phyloP scores from a whole-genome alignment of 257 asterid genomes.

The Fraxinus pennsylvanica region DNA sequence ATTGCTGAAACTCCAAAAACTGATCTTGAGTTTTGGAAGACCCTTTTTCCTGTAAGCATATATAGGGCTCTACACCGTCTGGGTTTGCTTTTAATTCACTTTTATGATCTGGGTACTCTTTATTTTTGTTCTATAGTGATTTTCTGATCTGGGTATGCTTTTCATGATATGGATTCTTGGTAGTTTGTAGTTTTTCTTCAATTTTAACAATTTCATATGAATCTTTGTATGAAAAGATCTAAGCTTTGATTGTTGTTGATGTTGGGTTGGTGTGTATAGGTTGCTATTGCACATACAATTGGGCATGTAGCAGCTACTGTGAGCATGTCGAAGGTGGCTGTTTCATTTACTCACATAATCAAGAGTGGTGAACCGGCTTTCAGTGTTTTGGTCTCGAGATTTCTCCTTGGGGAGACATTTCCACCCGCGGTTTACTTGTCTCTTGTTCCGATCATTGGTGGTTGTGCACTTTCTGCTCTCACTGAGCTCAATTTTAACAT shows the following conservation, averaged over 20 bases:
- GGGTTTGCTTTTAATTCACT: no score
- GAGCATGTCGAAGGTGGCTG: constrained; percentile 99
- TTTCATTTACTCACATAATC: constrained; percentile 93
- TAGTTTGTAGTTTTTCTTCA: background rate
- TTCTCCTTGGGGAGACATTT: constrained; percentile 78
- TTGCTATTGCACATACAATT: constrained; percentile 95
- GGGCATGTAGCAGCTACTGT: constrained; percentile 99
- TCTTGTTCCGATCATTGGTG: constrained; percentile 85
- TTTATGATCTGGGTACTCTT: background rate
- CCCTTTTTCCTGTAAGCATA: constrained; percentile 72
- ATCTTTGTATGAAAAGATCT: constrained; percentile 5
- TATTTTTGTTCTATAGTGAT: background rate
- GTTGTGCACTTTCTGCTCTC: constrained; percentile 84
- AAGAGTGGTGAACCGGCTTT: constrained; percentile 98
- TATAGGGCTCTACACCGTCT: no score
- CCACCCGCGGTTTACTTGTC: constrained; percentile 78
- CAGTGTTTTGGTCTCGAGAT: constrained; percentile 86
- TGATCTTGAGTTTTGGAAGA: constrained; percentile 92
- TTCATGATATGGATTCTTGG: constrained; percentile 3
- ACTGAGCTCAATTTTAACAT: constrained; percentile 94
- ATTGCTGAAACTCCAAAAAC: constrained; percentile 86
- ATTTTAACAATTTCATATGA: background rate
- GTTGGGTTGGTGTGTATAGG: constrained; percentile 44
- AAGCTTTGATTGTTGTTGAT: constrained; percentile 20
- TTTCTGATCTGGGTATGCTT: background rate